Evolutionary conservation across 2,329 filamentous ascomycete genomes (phyloP), one percentile per base, ranked within the genome.

Genomic region (Aspergillus proliferans): DNA sequence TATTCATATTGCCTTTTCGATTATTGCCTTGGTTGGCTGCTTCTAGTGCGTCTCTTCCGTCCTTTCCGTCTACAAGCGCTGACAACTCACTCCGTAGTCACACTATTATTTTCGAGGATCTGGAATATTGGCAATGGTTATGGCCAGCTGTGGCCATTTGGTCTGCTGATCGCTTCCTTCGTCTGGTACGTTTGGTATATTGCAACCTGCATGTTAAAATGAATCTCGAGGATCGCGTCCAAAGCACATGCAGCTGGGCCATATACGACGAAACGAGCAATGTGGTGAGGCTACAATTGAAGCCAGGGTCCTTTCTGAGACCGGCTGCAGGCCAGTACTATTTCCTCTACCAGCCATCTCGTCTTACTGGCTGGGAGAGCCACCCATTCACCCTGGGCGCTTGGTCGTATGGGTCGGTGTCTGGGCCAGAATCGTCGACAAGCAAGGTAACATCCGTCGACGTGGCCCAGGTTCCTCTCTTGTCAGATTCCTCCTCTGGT

Each of bases 121-220:
- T 63, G 8, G 71, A 74, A 49, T 80, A 77, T 56, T 72, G 78
- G 58, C 61, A 65, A 34, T 80, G 76, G 54, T 68, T 79, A 9
- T 80, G 76, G 71, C 72, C 74, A 2, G 70, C 72, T 10, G 69
- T 77, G 2, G 63, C 60, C 1, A 63, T 80, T 14, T 81, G 78
- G 78, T 42, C 61, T 2, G 58, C 75, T 19, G 78, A 81, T 52
- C 69, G 78, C 6, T 15, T 65, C 10, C 55, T 77, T 10, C 72
- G 78, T 4, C 38, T 74, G 1, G 46, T 68, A 6, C 70, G 76
- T 5, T 41, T 76, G 7, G 47, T 72, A 8, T 70, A 70, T 47
- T 76, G 73, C 56, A 74, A 76, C 34, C 33, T 74, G 7, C 64
- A 67, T n/a, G 56, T 73, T 21, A 58, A 55, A 7, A 33, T 59